Evolutionary conservation across 345 rosid species (phyloP), one percentile per base, ranked within the genome.

Genomic region (Angophora floribunda): DNA sequence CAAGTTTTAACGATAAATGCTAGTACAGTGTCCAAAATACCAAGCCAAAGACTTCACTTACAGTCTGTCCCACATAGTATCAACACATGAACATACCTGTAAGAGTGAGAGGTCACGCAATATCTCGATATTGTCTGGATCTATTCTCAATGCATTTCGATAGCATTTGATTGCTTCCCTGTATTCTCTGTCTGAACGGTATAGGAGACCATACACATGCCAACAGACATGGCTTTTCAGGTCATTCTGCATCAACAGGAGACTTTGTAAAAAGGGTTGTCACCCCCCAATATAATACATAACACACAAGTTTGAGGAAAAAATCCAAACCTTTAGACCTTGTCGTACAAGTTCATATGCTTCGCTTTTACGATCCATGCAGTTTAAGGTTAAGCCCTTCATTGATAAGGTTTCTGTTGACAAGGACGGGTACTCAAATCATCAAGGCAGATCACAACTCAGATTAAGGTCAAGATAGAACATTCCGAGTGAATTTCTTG

Each of bases 191-290:
- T 98, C 99, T 47, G 99, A 98, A 24, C 99, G 99, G 91, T 96
- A 97, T 85, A 97, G 95, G 86, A 97, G 99, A 90, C 99, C 99
- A 93, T 94, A 95, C 53, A 97, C 99, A 93, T 98, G 99, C 99
- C 99, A 98, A 94, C 99, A 98, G 90, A 97, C 99, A 93, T 98
- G 99, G 92, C 99, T 98, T 93, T 96, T 97, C 86, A 98, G 93
- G 89, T 98, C 99, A 95, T 97, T 97, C 99, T 98, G 96, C 95
- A 94, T 52, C 47, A 90, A 87, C 78, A 89, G 75, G 86, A 49
- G 90, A 52, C 80, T 22, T 90, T 80, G 47, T 49, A 49, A 49
- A 16, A 84, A 49, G 49, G 44, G 41, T 49, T n/a, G 9, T 85
- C 17, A 85, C 26, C 87, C 47, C 47, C 41, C 16, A 52, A 13